Evolutionary conservation across 169 alveolate genomes (phyloP).

Genomic region (Cryptosporidium meleagridis): DNA sequence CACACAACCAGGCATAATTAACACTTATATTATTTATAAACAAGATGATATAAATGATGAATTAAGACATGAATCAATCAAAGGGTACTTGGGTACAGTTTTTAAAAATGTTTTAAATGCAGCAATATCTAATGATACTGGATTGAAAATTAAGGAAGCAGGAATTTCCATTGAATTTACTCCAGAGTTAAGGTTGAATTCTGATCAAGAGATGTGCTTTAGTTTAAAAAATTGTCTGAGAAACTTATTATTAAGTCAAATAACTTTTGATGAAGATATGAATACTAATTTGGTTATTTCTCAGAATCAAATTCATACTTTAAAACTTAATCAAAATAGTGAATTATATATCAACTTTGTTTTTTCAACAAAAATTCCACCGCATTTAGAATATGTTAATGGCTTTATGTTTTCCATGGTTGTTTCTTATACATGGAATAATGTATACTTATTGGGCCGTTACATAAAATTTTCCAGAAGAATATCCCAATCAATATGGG

Average conservation of each 20-base stretch:
- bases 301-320: neutral
- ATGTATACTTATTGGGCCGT: conserved; percentile 77
- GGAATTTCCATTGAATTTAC: conserved; percentile 65
- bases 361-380: conserved; percentile 16
- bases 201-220: neutral
- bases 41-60: neutral
- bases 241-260: conserved; percentile 20
- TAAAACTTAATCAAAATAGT: conserved; percentile 28
- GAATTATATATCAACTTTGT: conserved; percentile 35
- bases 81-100: neutral
- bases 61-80: neutral
- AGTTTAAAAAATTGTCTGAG: conserved; percentile 42
- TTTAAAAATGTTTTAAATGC: neutral
- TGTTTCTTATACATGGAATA: conserved; percentile 31
- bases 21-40: conserved; percentile 18
- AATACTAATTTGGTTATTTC: neutral
- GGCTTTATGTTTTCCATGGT: conserved; percentile 4
- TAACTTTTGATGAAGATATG: neutral
- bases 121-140: neutral
- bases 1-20: neutral
- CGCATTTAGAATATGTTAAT: neutral
- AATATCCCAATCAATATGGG: conserved; percentile 86
- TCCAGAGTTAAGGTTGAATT: conserved; percentile 16
- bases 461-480: conserved; percentile 86
- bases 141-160: neutral